These are phyloP conservation scores for Lachancea dasiensis DNA, from an alignment of 805 yeast genomes.

Conservation along the genomic window DNA sequence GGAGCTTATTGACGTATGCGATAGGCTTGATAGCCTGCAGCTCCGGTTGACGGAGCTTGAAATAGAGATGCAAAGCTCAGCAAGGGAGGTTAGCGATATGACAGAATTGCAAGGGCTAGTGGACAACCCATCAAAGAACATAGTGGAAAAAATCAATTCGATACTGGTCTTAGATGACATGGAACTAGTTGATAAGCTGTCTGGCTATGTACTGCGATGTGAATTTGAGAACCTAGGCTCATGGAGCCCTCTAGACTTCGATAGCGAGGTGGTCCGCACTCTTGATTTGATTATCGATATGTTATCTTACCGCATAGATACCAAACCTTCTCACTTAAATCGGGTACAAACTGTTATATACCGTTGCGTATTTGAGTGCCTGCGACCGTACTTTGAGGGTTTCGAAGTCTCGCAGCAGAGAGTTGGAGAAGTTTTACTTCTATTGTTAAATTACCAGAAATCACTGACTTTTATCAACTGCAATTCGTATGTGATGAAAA, in stretches of 20 bases:
- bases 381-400: conserved; percentile 11
- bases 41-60: background rate
- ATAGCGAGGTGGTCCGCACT: conserved; percentile 4
- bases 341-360: conserved; percentile 23
- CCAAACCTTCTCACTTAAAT: conserved; percentile 14
- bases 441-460: conserved; percentile 19
- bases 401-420: conserved; percentile 11
- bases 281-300: conserved; percentile 12
- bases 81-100: conserved; percentile 1
- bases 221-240: conserved; percentile 2
- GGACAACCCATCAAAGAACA: background rate
- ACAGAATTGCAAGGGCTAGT: background rate
- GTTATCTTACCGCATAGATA: conserved; percentile 20
- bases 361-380: conserved; percentile 10
- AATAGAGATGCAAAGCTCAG: background rate
- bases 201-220: conserved; percentile 12
- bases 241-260: conserved; percentile 11
- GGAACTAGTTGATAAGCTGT: conserved; percentile 16
- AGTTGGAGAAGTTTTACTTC: conserved; percentile 8
- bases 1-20: background rate
- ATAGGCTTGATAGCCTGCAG: background rate
- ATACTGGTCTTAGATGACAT: conserved; percentile 16
- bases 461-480: conserved; percentile 19
- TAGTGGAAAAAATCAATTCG: conserved; percentile 5
- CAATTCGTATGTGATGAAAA: conserved; percentile 25